Evolutionary conservation across 73 alveolate species (phyloP), one percentile per base, ranked within the genome.

Genomic region (Paramecium sonneborni): DNA sequence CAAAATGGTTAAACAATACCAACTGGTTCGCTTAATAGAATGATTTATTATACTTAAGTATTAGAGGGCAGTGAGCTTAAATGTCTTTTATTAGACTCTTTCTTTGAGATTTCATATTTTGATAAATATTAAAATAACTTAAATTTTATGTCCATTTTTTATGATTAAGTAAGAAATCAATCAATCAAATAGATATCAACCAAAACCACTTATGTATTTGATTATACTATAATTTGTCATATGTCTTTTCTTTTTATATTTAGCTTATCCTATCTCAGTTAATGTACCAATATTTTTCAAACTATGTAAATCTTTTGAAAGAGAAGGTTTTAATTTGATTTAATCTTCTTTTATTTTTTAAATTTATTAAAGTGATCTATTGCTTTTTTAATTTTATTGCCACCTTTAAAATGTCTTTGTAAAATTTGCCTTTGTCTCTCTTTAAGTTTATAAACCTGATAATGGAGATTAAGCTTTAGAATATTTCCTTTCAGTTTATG

Each of bases 11-110:
- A 62, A 2, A 62, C 84, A 23, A 32, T 26, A 23, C 84, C 84
- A 62, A 62, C 84, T 62, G 84, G 84, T 62, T 62, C 84, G 44
- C 84, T 62, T 62, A 8, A 32, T 62, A 30, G 26, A 26, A 30
- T 62, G 2, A 62, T 5, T 14, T 6, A 62, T 2, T 0, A 3
- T 62, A 62, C 84, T 32, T 62, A 9, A 62, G 28, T 0, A 9
- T 26, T 23, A 62, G 26, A 26, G 84, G 84, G 6, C 28, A 26
- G 14, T 62, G 84, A 12, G 84, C 84, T 62, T 62, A 6, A 1
- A 62, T 62, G 6, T 62, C 84, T 62, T 62, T 62, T 23, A 62
- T 32, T 1, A 62, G 10, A 62, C 84, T 62, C 46, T 32, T 62
- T 15, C 84, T 62, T 26, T 62, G 44, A 30, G 44, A 1, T 24